These are phyloP conservation scores for Starmerella floricola DNA, from an alignment of 805 yeast species.

Conservation along the genomic window DNA sequence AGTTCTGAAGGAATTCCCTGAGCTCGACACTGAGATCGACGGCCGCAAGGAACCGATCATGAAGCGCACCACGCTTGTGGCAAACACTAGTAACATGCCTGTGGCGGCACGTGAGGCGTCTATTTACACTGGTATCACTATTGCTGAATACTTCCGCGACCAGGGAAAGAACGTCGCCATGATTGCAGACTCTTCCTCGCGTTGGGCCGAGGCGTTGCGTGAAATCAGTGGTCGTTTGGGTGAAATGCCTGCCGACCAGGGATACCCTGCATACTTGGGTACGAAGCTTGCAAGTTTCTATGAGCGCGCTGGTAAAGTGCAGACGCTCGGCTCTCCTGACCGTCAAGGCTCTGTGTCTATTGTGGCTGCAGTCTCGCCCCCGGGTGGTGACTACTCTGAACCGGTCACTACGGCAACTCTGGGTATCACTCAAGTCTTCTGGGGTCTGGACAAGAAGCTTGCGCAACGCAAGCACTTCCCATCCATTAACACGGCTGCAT, in stretches of 20 bases:
- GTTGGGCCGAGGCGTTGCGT: conserved; percentile 99
- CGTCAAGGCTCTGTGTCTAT: conserved; percentile 98
- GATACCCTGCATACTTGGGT: conserved; percentile 99
- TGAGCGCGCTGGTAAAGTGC: conserved; percentile 98
- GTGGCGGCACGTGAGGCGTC: conserved; percentile 99
- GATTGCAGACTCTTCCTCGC: conserved; percentile 99
- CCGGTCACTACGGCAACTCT: conserved; percentile 97
- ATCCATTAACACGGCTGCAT: conserved; percentile 88
- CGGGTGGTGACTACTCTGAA: conserved; percentile 99
- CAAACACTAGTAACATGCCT: conserved; percentile 98
- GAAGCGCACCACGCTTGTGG: conserved; percentile 98
- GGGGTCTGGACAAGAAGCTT: conserved; percentile 98
- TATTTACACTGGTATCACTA: conserved; percentile 95
- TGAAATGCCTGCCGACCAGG: conserved; percentile 99
- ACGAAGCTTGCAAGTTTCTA: conserved; percentile 97
- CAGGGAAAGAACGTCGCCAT: conserved; percentile 98
- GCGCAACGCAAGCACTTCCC: conserved; percentile 99
- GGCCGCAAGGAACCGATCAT: conserved; percentile 97
- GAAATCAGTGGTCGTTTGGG: conserved; percentile 99
- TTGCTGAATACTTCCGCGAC: conserved; percentile 99
- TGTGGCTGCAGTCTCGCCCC: conserved; percentile 99
- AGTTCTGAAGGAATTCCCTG: conserved; percentile 99
- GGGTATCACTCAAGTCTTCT: conserved; percentile 99
- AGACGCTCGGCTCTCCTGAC: conserved; percentile 90
- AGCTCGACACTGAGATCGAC: conserved; percentile 74